Base-by-base conservation (phyloP, 1,284 basidiomycete species). In the Sporisorium sorghi region DNA sequence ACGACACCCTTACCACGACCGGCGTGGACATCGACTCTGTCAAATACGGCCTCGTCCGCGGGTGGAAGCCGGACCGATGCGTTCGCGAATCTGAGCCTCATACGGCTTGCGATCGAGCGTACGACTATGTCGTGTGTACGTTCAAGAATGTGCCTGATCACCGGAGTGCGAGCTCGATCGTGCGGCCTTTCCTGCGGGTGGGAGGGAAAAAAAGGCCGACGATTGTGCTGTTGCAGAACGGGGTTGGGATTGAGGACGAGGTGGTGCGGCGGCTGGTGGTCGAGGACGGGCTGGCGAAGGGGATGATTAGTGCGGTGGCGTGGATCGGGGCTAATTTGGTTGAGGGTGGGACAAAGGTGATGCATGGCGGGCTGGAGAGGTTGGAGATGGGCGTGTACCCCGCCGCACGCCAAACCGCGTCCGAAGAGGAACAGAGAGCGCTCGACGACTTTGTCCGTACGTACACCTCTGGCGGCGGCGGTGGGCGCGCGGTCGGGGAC, bases 91-190 rank as follows among this genome's bases (percentile, higher is more conserved):
- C 49, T 6, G 54, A 55, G 12, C 65, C 92, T 28, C 83, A 85
- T 1, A 88, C 89, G 15, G 90, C 91, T 1, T 85, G 88, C 8
- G 90, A 91, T 42, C 84, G 86, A 40, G 75, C 86, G 0, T 93
- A 92, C 81, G 87, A 88, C 35, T 89, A 58, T 42, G 64, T 92
- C 14, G 83, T 93, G 12, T 84, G 92, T 56, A 88, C 90, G 2
- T 91, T 90, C 2, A 93, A 93, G 80, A 89, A 89, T 5, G 85
- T 93, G 3, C 92, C 92, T 0, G 92, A 93, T 75, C 82, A 91
- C 19, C 79, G 85, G 2, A 87, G 87, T 14, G 91, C 89, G 5
- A 85, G 90, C 0, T 82, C 85, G 14, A 85, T 92, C 14, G 87
- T 93, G 17, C 85, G 86, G 21, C 89, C 91, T 1, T 85, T 91